Base-by-base conservation (phyloP, 306 rosid genomes). In the Glycine tomentella region DNA sequence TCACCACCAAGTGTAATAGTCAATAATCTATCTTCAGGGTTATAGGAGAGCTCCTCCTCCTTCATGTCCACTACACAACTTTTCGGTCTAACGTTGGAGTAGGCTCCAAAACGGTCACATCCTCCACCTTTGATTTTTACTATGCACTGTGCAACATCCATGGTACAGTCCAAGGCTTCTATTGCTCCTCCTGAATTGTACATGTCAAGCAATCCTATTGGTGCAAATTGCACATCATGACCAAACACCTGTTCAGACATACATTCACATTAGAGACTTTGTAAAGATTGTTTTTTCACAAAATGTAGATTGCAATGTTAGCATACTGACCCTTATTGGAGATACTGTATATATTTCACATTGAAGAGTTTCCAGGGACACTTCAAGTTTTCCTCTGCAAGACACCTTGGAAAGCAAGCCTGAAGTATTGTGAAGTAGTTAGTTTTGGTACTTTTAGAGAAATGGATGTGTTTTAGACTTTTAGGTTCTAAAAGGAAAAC, bases 171-270 rank as follows among this genome's bases (percentile, higher is more conserved):
- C 64, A 89, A 9, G 4, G 87, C 80, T 72, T 93, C 94, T 5
- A 89, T 72, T n/a, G 92, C 96, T 76, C 96, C 96, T 78, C 97
- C 97, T 50, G 92, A 89, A 83, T 91, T 92, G 87, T 85, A 92
- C 95, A 89, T 88, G 82, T 89, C 91, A 66, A 92, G 88, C 82
- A 79, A 81, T 58, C 97, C 95, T 72, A 92, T 70, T 45, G 97
- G 90, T 44, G 93, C 85, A 78, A 91, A 85, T 34, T 63, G 78
- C 33, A 85, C 58, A 10, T 55, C 88, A 20, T 86, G 46, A 69
- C 86, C 81, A 52, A 85, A 86, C 49, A 80, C 88, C 97, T 92
- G 85, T 69, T 75, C 68, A 72, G 6, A 40, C 14, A 66, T 1
- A 25, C 16, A 53, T 61, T 2, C 44, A 20, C 31, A 8, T 57